Conservation (phyloP, 495 filamentous ascomycete species). For the Terfezia claveryi region DNA sequence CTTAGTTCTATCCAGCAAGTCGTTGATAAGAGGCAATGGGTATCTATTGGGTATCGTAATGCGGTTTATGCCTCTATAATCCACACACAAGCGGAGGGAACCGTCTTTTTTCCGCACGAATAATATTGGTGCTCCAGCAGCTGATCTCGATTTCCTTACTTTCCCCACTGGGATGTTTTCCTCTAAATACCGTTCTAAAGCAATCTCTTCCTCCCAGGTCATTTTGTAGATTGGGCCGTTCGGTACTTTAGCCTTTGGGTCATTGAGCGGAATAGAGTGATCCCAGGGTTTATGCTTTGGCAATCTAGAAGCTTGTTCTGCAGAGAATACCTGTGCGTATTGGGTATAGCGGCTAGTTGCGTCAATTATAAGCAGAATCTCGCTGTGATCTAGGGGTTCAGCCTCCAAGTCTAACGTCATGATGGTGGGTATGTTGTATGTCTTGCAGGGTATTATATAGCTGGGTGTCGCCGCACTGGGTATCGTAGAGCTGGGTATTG, state of each 20-base stretch:
- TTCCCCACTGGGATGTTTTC: not conserved
- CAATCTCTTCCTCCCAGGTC: not conserved
- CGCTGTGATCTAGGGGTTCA: no score
- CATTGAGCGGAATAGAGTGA: not conserved
- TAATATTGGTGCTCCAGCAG: constrained; percentile 16
- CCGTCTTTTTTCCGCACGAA: constrained; percentile 20
- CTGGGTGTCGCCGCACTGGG: no score
- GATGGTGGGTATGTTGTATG: no score
- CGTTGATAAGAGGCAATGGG: constrained; percentile 20
- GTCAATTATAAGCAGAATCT: no score
- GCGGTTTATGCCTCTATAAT: constrained; percentile 11
- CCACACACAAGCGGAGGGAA: constrained; percentile 16
- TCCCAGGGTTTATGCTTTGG: not conserved
- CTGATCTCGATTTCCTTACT: not conserved
- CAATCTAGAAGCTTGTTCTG: not conserved
- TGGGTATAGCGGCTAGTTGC: no score
- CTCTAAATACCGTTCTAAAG: not conserved
- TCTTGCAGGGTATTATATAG: no score
- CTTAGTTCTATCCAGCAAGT: constrained; percentile 13
- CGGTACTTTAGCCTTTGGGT: not conserved
- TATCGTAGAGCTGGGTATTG: no score
- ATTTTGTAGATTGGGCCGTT: not conserved
- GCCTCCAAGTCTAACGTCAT: no score
- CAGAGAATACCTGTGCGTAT: no score
- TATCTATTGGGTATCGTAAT: constrained; percentile 5